phyloP scores from a whole-genome alignment of 2,329 filamentous ascomycete species.

The Chaetomium sp. region DNA sequence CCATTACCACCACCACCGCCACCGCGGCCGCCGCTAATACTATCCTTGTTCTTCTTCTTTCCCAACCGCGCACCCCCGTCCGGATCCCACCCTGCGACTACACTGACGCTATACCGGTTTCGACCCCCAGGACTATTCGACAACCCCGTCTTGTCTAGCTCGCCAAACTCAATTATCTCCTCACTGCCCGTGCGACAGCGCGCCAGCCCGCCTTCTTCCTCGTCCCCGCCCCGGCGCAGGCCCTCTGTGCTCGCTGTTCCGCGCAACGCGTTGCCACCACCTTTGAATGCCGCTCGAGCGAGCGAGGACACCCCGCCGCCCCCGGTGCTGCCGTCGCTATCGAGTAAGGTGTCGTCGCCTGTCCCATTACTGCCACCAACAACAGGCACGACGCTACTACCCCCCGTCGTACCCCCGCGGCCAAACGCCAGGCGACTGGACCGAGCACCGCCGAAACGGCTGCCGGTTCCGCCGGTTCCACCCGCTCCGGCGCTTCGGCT shows the following conservation, averaged over 20 bases:
- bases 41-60: no score
- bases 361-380: no score
- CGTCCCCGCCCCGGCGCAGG: not conserved
- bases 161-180: constrained; percentile 9
- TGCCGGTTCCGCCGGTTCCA: not conserved
- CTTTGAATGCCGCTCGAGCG: not conserved
- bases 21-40: no score
- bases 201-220: not conserved
- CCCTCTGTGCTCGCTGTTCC: constrained; percentile 14
- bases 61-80: not conserved
- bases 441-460: not conserved
- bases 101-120: constrained; percentile 14
- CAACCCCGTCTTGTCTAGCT: not conserved
- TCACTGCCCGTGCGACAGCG: constrained; percentile 1
- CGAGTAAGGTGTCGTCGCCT: not conserved
- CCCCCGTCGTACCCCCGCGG: no score
- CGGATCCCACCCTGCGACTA: constrained; percentile 8
- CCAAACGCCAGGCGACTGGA: not conserved
- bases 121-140: not conserved
- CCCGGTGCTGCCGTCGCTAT: not conserved
- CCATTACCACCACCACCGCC: no score
- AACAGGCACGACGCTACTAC: no score
- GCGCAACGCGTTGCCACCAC: not conserved
- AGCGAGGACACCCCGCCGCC: not conserved
- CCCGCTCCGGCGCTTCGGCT: not conserved